These are phyloP conservation scores for Colletotrichum filicis DNA, from an alignment of 2,329 filamentous ascomycete genomes.

Conservation along the genomic window DNA sequence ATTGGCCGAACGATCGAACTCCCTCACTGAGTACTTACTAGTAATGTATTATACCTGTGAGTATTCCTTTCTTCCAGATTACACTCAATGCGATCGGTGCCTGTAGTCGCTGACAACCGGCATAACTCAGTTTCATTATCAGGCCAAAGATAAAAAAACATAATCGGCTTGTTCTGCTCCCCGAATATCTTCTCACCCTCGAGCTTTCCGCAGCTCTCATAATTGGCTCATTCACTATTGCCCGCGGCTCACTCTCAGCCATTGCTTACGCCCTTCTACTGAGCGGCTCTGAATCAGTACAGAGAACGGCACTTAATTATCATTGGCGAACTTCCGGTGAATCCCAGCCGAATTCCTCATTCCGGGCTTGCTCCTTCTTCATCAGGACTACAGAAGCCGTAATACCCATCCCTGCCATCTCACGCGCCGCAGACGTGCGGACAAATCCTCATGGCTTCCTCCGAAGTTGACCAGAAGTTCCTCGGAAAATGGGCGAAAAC, in stretches of 20 bases:
- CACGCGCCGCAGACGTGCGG: background rate
- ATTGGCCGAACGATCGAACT: background rate
- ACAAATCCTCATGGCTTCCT: constrained; percentile 81
- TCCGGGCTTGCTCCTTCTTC: background rate
- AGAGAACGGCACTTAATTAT: background rate
- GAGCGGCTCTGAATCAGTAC: background rate
- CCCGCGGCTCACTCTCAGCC: background rate
- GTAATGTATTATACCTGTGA: constrained; percentile 31
- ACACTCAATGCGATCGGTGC: background rate
- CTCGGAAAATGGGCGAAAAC: constrained; percentile 87
- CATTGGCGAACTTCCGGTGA: background rate
- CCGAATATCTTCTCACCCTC: background rate
- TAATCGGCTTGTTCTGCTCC: background rate
- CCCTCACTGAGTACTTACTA: background rate
- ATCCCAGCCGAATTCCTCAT: background rate
- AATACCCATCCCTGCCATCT: background rate
- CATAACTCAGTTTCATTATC: constrained; percentile 7
- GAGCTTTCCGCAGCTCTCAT: background rate
- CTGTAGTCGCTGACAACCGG: background rate
- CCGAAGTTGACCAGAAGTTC: constrained; percentile 97
- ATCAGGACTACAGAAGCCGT: too few relatives aligned
- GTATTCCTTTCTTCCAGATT: background rate
- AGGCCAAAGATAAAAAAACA: background rate
- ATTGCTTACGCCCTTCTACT: background rate
- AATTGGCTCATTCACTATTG: background rate